Evolutionary conservation across 352 stramenopile species (phyloP).

Genomic region (Globisporangium parvum): DNA sequence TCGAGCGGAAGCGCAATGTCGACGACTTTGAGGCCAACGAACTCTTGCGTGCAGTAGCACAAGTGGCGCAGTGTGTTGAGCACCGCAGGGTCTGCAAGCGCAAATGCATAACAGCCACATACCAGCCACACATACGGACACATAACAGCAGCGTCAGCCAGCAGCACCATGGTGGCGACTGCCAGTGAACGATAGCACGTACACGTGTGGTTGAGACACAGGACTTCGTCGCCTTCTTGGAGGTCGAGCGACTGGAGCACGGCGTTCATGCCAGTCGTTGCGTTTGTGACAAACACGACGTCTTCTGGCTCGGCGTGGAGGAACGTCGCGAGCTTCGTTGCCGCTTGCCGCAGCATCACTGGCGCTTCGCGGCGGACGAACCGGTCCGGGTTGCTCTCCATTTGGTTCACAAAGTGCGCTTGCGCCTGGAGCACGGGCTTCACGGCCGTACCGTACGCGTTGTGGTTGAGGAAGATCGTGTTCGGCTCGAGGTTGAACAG

Average conservation of each 20-base stretch:
- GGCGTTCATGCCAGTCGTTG: constrained; percentile 79
- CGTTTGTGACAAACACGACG: constrained; percentile 84
- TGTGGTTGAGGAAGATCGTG: constrained; percentile 79
- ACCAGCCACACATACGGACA: too few relatives aligned
- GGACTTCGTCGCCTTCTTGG: constrained; percentile 82
- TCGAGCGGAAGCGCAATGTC: constrained; percentile 66
- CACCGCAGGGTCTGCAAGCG: constrained; percentile 57
- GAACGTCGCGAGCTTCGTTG: constrained; percentile 56
- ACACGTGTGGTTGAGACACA: constrained; percentile 87
- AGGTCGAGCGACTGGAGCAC: constrained; percentile 81
- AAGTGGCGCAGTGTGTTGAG: constrained; percentile 79
- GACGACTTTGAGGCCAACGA: constrained; percentile 85
- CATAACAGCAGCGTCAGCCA: not conserved
- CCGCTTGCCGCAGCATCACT: constrained; percentile 53
- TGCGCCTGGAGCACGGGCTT: constrained; percentile 79
- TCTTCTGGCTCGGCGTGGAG: constrained; percentile 70
- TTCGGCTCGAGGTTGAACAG: constrained; percentile 81
- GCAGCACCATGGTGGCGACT: not conserved
- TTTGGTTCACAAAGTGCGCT: constrained; percentile 82
- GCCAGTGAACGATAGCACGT: constrained; percentile 12
- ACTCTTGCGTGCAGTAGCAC: constrained; percentile 85
- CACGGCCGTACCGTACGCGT: constrained; percentile 67
- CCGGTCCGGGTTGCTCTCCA: constrained; percentile 83
- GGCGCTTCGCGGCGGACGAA: constrained; percentile 72
- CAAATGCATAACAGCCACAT: constrained; percentile 4